phyloP scores from a whole-genome alignment of 2,329 filamentous ascomycete genomes.

The Curvularia eragrostidis region DNA sequence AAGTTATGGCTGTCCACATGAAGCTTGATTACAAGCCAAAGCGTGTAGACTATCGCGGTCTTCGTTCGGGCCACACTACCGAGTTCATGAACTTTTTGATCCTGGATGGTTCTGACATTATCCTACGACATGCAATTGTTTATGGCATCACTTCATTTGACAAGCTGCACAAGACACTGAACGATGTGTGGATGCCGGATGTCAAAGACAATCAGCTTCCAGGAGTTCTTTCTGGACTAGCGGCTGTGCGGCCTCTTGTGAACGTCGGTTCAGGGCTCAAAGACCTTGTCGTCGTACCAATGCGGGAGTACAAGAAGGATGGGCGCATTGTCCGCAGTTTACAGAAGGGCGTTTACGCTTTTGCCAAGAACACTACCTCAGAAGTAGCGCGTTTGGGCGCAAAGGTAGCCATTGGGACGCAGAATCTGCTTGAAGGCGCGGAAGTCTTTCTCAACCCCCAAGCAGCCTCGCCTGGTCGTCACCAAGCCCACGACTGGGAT shows the following conservation, averaged over 20 bases:
- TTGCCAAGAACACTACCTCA: conserved; percentile 90
- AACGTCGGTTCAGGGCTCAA: conserved; percentile 88
- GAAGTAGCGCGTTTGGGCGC: conserved; percentile 94
- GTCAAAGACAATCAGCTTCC: conserved; percentile 89
- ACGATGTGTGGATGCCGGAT: conserved; percentile 96
- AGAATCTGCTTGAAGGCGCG: conserved; percentile 87
- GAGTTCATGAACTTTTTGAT: conserved; percentile 99
- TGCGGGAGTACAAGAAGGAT: conserved; percentile 92
- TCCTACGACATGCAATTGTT: conserved; percentile 85
- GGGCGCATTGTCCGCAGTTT: conserved; percentile 90
- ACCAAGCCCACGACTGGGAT: conserved; percentile 52
- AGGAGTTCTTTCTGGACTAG: conserved; percentile 84
- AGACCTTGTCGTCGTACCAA: conserved; percentile 86
- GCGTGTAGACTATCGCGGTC: conserved; percentile 90
- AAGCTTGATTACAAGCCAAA: conserved; percentile 98
- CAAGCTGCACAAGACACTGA: conserved; percentile 84
- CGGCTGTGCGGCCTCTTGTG: conserved; percentile 86
- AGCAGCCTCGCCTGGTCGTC: conserved; percentile 29
- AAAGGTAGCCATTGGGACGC: conserved; percentile 92
- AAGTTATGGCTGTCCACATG: conserved; percentile 82
- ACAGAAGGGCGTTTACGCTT: conserved; percentile 86
- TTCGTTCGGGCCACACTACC: conserved; percentile 90
- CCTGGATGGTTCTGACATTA: conserved; percentile 85
- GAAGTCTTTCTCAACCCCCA: conserved; percentile 73
- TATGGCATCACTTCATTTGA: conserved; percentile 94